These are phyloP conservation scores for Neurospora sp. DNA, from an alignment of 495 filamentous ascomycete genomes.

Conservation along the genomic window DNA sequence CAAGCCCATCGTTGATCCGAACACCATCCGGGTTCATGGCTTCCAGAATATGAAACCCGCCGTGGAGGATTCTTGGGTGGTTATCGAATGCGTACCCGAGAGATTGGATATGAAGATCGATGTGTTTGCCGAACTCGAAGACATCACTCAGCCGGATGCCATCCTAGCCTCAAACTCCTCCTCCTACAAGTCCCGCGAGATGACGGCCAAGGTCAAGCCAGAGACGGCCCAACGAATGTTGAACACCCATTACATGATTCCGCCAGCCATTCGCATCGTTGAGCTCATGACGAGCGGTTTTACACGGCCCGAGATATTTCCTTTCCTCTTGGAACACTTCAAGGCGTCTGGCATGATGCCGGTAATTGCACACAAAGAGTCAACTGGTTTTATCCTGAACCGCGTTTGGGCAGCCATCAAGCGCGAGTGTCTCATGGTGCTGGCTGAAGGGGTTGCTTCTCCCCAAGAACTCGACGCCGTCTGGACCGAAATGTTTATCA, in stretches of 20 bases:
- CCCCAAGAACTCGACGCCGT: conserved; percentile 39
- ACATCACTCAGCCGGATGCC: conserved; percentile 22
- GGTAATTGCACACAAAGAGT: conserved; percentile 28
- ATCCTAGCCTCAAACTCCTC: conserved; percentile 40
- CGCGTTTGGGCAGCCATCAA: conserved; percentile 47
- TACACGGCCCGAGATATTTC: conserved; percentile 29
- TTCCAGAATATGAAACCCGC: conserved; percentile 25
- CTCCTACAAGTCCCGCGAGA: conserved; percentile 34
- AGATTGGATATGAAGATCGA: conserved; percentile 34
- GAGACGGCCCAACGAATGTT: conserved; percentile 19
- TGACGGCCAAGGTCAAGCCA: conserved; percentile 29
- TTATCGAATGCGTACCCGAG: conserved; percentile 45
- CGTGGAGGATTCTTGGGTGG: conserved; percentile 30
- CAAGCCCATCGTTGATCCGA: not conserved
- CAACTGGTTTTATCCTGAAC: conserved; percentile 43
- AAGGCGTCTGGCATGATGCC: conserved; percentile 29
- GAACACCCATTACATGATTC: conserved; percentile 44
- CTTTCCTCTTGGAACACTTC: conserved; percentile 23
- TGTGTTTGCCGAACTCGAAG: conserved; percentile 35
- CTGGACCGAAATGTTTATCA: conserved; percentile 31
- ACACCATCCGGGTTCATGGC: conserved; percentile 4
- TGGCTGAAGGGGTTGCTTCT: conserved; percentile 39
- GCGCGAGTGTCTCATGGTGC: conserved; percentile 39
- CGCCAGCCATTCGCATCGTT: conserved; percentile 30
- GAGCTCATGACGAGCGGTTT: conserved; percentile 42